Evolutionary conservation across 768 basidiomycete species (phyloP), one percentile per base, ranked within the genome.

Genomic region (Tulasnella sp.): DNA sequence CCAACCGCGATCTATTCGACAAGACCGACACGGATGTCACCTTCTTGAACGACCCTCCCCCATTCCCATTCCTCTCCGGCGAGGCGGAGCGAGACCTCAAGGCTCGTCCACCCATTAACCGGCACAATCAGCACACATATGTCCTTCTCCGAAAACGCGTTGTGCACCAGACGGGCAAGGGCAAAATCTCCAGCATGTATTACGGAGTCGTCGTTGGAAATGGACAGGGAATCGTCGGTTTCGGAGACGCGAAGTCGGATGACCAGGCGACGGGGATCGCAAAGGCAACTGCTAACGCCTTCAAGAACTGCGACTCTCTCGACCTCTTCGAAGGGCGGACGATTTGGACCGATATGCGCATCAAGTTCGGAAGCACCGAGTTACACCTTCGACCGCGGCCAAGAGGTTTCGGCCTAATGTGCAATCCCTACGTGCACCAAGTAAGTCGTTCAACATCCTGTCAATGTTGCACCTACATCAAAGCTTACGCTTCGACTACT

Each of bases 251-350:
- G 72, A 95, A 94, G 79, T 81, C 79, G 2, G 88, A 90, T 42
- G 76, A 77, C 1, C 73, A 82, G 7, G 80, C 82, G 19, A 74
- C 73, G 41, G 92, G 91, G 2, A 78, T 83, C 17, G 80, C 79
- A 62, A 87, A 89, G 78, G 85, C 90, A n/a, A 80, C 86, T 75
- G 80, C 83, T 40, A 80, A 87, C 82, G 97, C 94, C 1, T 83
- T 96, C 35, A 85, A 89, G 74, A 91, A 89, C 77, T 90, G 98
- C 90, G 97, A 98, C 80, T 90, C 84, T 77, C 93, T 99, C 70
- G 90, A 92, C 75, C 88, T 94, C n/a, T 98, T 94, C 80, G 96
- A 99, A 80, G 83, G 88, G 75, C 86, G 97, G 67, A 98, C 97
- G n/a, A 84, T 97, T 19, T 98, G 93, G 92, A 93, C 94, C 26